Conservation (phyloP, 257 asterid species). For the Phtheirospermum japonicum region DNA sequence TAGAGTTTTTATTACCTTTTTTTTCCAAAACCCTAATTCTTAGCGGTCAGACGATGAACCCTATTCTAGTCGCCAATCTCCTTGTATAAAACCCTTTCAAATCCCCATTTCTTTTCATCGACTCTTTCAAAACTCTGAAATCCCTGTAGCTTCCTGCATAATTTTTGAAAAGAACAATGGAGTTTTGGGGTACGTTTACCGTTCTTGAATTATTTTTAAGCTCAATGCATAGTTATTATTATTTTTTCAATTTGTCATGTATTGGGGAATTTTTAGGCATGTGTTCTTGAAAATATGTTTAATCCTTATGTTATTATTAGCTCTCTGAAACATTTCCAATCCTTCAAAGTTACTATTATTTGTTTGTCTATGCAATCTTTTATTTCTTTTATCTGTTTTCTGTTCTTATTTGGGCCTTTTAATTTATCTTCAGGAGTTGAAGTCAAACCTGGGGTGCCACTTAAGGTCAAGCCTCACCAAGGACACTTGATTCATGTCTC, state of each 20-base stretch:
- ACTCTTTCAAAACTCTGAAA: neutral
- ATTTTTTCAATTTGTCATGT: neutral
- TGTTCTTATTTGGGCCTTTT: constrained; percentile 1
- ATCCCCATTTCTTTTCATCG: neutral
- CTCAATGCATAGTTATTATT: too few species aligned
- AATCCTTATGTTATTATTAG: too few species aligned
- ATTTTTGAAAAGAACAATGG: too few species aligned
- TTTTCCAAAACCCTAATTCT: constrained; percentile 3
- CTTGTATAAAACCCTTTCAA: neutral
- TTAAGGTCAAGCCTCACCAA: constrained; percentile 41
- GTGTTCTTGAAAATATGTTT: neutral
- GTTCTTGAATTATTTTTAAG: neutral
- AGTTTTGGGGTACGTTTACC: constrained; percentile 8
- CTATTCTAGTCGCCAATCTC: neutral
- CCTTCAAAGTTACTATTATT: too few species aligned
- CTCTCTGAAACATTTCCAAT: too few species aligned
- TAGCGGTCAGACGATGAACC: neutral
- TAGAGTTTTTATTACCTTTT: neutral
- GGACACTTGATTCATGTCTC: constrained; percentile 59
- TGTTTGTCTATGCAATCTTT: neutral
- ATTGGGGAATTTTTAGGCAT: neutral
- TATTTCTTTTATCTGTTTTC: neutral
- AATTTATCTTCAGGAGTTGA: constrained; percentile 52
- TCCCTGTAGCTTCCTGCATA: too few species aligned
- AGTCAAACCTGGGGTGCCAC: constrained; percentile 55